Evolutionary conservation across 371 early-diverging fungal species (phyloP), one percentile per base, ranked within the genome.

Genomic region (Mucor circinelloides): DNA sequence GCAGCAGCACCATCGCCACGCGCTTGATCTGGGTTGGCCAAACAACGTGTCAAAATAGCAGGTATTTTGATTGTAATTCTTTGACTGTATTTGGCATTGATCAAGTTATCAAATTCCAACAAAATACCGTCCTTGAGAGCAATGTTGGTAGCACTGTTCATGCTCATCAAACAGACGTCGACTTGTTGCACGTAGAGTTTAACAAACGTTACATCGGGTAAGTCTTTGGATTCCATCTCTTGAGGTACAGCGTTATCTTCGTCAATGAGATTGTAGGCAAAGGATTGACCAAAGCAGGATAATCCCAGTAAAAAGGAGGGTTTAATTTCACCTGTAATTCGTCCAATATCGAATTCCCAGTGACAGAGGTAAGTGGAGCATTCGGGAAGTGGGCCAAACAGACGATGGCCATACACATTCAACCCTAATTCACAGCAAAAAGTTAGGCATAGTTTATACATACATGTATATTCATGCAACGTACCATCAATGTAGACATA

Each of bases 301-400:
- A 90, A 69, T 1, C 89, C 90, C 7, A 85, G 64, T 15, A 93
- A 65, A 56, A 90, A 90, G 0, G 86, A 81, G 0, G 91, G 90
- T 40, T 85, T 85, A 23, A 94, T 69, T 56, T 91, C 89, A 17
- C 94, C 95, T n/a, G 77, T 77, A 27, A 95, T 85, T 4, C 82
- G 71, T 3, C 90, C 93, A 23, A 91, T 68, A 52, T 88, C 85
- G 55, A 93, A 76, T 15, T 87, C 85, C 91, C 92, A 93, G 68
- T 92, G 88, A 34, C 88, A 87, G 0, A 90, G 87, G 73, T 93
- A 94, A 0, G 89, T 89, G 0, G 84, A 75, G 12, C 79, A 89
- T 21, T 87, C 81, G 0, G 95, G 94, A 13, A 87, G 72, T 2
- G 92, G 93, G 0, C 94, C 95, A 72, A 90, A 92, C 15, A 94